Evolutionary conservation across 192 early-diverging fungal genomes (phyloP).

Genomic region (Mortierella antarctica): DNA sequence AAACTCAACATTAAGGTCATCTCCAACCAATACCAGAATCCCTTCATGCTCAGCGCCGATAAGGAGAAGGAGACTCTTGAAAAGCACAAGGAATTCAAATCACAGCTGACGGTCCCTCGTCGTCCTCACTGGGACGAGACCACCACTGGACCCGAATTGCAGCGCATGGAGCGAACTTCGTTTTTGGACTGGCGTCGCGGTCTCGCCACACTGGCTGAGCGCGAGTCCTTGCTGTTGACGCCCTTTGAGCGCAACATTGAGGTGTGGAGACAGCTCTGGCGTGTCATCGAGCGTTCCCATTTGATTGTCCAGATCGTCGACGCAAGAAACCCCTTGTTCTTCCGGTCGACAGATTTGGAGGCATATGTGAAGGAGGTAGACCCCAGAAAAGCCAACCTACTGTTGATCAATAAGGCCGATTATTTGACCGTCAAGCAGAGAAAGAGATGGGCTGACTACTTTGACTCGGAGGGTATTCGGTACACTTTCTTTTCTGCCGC

Average conservation of each 20-base stretch:
- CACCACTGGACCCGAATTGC: conserved; percentile 85
- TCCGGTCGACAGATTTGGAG: conserved; percentile 89
- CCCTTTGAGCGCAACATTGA: conserved; percentile 99
- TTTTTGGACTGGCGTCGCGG: conserved; percentile 95
- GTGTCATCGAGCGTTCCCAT: conserved; percentile 96
- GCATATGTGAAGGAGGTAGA: conserved; percentile 93
- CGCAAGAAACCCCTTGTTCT: conserved; percentile 94
- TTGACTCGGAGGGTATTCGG: conserved; percentile 81
- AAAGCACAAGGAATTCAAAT: conserved; percentile 81
- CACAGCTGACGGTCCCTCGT: conserved; percentile 86
- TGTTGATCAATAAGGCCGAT: conserved; percentile 99
- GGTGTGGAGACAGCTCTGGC: conserved; percentile 99
- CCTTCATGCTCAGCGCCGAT: conserved; percentile 82
- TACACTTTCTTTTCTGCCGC: conserved; percentile 97
- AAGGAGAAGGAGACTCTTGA: conserved; percentile 82
- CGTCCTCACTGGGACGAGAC: conserved; percentile 87
- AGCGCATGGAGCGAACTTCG: conserved; percentile 81
- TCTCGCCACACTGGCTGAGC: conserved; percentile 91
- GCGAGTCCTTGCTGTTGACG: conserved; percentile 92
- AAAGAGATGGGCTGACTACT: conserved; percentile 90
- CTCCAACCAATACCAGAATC: conserved; percentile 77
- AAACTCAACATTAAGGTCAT: conserved; percentile 88
- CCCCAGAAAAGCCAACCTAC: conserved; percentile 83
- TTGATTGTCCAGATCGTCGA: conserved; percentile 99
- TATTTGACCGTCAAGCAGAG: conserved; percentile 91